Evolutionary conservation across 2,329 filamentous ascomycete genomes (phyloP), one percentile per base, ranked within the genome.

Genomic region (Hypoxylon sp.): DNA sequence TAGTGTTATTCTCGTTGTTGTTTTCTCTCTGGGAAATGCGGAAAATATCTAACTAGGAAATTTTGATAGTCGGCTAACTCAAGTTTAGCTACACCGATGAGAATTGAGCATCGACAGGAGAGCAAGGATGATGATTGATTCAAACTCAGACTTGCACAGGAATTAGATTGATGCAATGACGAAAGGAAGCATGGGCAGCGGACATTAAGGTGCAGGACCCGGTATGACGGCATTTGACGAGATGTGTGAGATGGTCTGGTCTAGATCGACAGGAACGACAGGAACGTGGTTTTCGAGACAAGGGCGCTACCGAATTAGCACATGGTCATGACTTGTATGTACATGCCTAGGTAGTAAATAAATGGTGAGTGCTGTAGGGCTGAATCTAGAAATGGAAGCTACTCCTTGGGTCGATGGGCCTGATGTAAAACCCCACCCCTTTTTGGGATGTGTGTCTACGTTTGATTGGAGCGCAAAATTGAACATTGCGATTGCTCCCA

Each of bases 361-460:
- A 38, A 41, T 35, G 38, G 36, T 23, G 35, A 48, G 30, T 21
- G 37, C 34, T 21, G 48, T 58, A 60, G 57, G 57, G 57, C 57
- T 60, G 57, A 58, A 51, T 55, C 57, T 57, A 57, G 51, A 58
- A 48, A 44, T 57, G 30, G 57, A 52, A 60, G 47, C 49, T 51
- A 48, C 48, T 40, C 40, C 30, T 57, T 41, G 40, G 42, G 15
- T 31, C 41, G 26, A 47, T 41, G 45, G 43, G 12, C 44, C 48
- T 47, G 48, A 20, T 49, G 56, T 54, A 21, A 57, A 49, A 54
- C 52, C 56, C 56, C 56, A 53, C 52, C 53, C 55, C 55, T 46
- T 55, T 58, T 55, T 26, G 36, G 41, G 35, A 58, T 55, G 49
- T 57, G 56, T 53, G 52, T 57, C 30, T 51, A 11, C 26, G 42